phyloP scores from a whole-genome alignment of 148 eudicot species.

The Polygonum aviculare region DNA sequence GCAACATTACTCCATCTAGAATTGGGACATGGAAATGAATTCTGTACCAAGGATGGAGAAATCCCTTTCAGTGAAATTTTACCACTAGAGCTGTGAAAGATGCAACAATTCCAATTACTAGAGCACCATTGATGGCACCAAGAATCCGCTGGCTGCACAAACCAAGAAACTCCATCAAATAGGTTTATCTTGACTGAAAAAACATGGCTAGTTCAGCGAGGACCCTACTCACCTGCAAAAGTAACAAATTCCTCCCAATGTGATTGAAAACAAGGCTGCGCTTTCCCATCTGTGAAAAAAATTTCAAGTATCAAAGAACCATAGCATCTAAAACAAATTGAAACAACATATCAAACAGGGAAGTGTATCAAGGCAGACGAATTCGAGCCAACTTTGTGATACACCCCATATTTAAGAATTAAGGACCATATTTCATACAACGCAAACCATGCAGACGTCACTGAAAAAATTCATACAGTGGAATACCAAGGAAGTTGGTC shows the following conservation, averaged over 20 bases:
- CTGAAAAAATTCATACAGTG: constrained; percentile 49
- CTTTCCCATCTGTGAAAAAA: constrained; percentile 84
- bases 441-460: background rate
- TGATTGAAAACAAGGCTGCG: constrained; percentile 61
- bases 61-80: constrained; percentile 15
- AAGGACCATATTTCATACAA: background rate
- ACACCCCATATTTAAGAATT: background rate
- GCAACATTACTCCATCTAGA: background rate
- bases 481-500: constrained; percentile 79
- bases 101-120: constrained; percentile 57
- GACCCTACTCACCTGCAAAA: constrained; percentile 51
- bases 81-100: constrained; percentile 86
- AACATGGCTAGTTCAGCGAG: background rate
- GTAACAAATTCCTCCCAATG: constrained; percentile 76
- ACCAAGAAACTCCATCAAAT: background rate
- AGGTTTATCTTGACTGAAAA: background rate
- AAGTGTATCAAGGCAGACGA: background rate
- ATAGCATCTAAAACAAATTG: background rate
- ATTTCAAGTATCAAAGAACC: constrained; percentile 30
- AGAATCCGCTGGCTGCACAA: constrained; percentile 71
- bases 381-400: background rate
- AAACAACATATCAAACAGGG: background rate
- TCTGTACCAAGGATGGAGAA: background rate
- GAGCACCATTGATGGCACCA: constrained; percentile 81
- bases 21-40: too few species aligned